Conservation (phyloP, 1,284 basidiomycete genomes). For the Neonothopanus nambi region DNA sequence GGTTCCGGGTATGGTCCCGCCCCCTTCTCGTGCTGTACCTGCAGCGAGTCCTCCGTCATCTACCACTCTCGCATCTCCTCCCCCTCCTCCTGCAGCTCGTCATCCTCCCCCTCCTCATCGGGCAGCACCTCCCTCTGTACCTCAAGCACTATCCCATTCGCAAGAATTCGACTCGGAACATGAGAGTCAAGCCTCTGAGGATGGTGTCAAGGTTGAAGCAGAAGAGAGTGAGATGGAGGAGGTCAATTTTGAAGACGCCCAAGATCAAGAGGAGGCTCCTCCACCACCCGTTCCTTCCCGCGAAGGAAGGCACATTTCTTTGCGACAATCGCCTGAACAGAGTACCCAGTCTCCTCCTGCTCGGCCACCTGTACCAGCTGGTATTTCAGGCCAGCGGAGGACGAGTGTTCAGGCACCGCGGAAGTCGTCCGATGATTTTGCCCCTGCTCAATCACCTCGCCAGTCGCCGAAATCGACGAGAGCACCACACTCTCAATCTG, state of each 20-base stretch:
- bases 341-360: conserved; percentile 17
- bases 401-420: conserved; percentile 34
- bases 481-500: conserved; percentile 36
- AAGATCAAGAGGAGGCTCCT: conserved; percentile 44
- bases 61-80: conserved; percentile 23
- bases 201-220: conserved; percentile 60
- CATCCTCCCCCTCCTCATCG: conserved; percentile 30
- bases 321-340: conserved; percentile 7
- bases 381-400: conserved; percentile 32
- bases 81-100: conserved; percentile 17
- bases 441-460: conserved; percentile 19
- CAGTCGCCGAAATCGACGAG: background rate
- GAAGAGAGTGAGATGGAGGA: conserved; percentile 73
- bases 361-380: conserved; percentile 44
- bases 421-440: conserved; percentile 36
- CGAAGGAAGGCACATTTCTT: conserved; percentile 28
- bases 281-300: conserved; percentile 47
- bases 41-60: conserved; percentile 8
- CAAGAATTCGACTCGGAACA: conserved; percentile 45
- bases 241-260: conserved; percentile 53
- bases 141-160: conserved; percentile 36
- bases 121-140: conserved; percentile 33
- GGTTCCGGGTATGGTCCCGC: conserved; percentile 20
- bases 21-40: conserved; percentile 1
- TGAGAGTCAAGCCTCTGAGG: conserved; percentile 49